Evolutionary conservation across 139 green algal genomes (phyloP).

Genomic region (Pseudopediastrum boryanum): DNA sequence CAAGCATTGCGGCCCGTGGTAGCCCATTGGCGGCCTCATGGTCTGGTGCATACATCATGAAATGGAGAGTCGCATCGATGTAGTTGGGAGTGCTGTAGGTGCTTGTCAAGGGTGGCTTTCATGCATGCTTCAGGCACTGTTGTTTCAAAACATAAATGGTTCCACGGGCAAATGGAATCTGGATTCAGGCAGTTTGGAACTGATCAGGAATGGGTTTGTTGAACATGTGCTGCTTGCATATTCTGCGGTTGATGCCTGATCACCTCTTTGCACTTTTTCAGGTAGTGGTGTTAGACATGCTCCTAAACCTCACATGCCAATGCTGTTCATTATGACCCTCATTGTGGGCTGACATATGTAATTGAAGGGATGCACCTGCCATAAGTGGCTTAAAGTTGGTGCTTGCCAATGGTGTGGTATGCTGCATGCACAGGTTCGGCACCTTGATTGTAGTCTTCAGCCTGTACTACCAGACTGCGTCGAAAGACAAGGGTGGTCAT

Average conservation of each 20-base stretch:
- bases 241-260: background rate
- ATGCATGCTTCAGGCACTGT: too few species aligned
- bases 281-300: background rate
- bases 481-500: conserved; percentile 39
- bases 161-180: too few species aligned
- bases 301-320: background rate
- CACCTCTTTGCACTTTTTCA: conserved; percentile 25
- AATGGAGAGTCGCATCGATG: too few species aligned
- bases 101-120: too few species aligned
- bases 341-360: background rate
- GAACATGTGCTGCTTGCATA: conserved; percentile 2
- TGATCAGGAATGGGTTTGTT: too few species aligned
- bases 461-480: conserved; percentile 69
- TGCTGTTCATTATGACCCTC: background rate
- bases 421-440: conserved; percentile 42
- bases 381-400: background rate
- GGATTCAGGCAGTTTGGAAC: too few species aligned
- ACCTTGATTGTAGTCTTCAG: conserved; percentile 63
- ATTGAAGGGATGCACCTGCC: background rate
- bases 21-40: too few species aligned
- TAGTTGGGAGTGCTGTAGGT: too few species aligned
- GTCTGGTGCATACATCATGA: too few species aligned
- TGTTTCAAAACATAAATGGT: too few species aligned
- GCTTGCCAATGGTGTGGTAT: background rate
- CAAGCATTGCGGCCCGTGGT: too few species aligned